Conservation (phyloP, 2,329 filamentous ascomycete genomes). For the Cryphonectria nitschkei region DNA sequence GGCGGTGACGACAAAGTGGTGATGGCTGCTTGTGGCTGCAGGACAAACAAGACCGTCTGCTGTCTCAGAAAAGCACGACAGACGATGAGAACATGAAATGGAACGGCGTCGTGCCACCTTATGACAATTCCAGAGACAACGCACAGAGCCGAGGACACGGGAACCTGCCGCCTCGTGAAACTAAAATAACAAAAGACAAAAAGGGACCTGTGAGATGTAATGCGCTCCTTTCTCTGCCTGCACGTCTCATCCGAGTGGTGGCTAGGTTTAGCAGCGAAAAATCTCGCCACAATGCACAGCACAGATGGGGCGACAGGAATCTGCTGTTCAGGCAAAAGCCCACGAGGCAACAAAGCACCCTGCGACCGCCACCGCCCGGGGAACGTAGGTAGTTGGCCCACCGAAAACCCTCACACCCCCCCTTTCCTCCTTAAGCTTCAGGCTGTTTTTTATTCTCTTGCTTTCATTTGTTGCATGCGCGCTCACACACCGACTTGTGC, state of each 20-base stretch:
- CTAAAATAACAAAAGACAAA: neutral
- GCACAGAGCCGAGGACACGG: neutral
- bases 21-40: neutral
- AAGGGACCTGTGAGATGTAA: neutral
- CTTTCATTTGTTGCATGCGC: neutral
- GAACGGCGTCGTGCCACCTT: conserved; percentile 7
- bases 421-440: neutral
- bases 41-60: neutral
- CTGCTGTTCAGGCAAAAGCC: neutral
- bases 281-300: conserved; percentile 3
- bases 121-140: neutral
- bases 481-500: conserved; percentile 2
- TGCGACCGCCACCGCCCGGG: conserved; percentile 3
- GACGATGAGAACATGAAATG: conserved; percentile 5
- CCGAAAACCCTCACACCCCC: neutral
- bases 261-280: neutral
- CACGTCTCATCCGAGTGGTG: neutral
- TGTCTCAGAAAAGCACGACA: conserved; percentile 1
- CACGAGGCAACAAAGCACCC: neutral
- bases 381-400: neutral
- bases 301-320: neutral
- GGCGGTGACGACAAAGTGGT: neutral
- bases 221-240: neutral
- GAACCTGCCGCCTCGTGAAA: neutral
- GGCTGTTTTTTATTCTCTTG: neutral